Conservation (phyloP, 805 yeast genomes). For the Metschnikowia lunata region DNA sequence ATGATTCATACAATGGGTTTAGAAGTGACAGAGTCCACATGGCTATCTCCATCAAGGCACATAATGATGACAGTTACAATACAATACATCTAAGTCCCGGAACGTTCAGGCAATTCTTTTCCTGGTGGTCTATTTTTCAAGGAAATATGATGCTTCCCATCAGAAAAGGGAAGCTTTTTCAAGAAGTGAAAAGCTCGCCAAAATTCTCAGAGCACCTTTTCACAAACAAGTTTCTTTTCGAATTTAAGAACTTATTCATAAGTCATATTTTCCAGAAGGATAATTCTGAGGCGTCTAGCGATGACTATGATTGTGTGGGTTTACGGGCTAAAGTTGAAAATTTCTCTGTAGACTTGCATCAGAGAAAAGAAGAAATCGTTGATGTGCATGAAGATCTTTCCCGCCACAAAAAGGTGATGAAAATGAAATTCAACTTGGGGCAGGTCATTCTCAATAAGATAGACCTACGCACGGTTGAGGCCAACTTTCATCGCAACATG, state of each 20-base stretch:
- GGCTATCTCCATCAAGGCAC: slow-evolving; percentile 37
- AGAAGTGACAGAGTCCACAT: slow-evolving; percentile 38
- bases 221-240: slow-evolving; percentile 76
- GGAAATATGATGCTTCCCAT: slow-evolving; percentile 76
- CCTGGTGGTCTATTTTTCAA: slow-evolving; percentile 87
- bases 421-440: slow-evolving; percentile 63
- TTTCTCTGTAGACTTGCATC: slow-evolving; percentile 39
- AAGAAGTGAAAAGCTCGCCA: slow-evolving; percentile 46
- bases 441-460: slow-evolving; percentile 51
- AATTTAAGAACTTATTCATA: slow-evolving; percentile 66
- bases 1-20: slow-evolving; percentile 40
- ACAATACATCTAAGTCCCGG: slow-evolving; percentile 73
- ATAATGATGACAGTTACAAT: slow-evolving; percentile 47
- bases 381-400: slow-evolving; percentile 43
- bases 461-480: slow-evolving; percentile 57
- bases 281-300: slow-evolving; percentile 27
- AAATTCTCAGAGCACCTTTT: slow-evolving; percentile 73
- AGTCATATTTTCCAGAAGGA: slow-evolving; percentile 66
- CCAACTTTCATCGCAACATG: slow-evolving; percentile 36
- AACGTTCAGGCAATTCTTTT: slow-evolving; percentile 60
- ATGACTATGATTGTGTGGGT: slow-evolving; percentile 61
- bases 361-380: slow-evolving; percentile 34
- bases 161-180: slow-evolving; percentile 69
- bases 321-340: slow-evolving; percentile 44
- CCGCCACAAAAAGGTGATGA: slow-evolving; percentile 44